Evolutionary conservation across 2,329 filamentous ascomycete species (phyloP).

Genomic region (Pseudogymnoascus destructans): DNA sequence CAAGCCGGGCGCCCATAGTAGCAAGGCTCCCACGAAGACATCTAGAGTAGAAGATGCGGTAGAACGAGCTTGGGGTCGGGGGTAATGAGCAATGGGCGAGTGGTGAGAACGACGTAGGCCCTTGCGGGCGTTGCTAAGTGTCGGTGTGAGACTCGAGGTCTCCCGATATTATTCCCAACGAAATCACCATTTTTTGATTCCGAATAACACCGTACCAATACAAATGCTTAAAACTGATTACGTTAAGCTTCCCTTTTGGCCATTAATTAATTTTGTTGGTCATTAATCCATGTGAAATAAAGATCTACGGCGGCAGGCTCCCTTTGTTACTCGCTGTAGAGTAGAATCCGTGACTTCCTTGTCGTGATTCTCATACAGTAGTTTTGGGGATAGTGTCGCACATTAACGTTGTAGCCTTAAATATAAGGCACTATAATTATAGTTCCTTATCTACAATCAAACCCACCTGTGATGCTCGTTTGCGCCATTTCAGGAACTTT

Average conservation of each 20-base stretch:
- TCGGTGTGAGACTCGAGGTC: conserved; percentile 5
- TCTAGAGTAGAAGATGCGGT: not conserved
- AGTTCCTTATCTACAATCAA: not conserved
- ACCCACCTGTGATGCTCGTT: not conserved
- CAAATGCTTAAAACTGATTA: not conserved
- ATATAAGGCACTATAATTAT: not conserved
- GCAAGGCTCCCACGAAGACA: conserved; percentile 2
- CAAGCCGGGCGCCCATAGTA: conserved; percentile 8
- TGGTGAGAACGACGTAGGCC: not conserved
- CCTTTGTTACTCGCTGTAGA: not conserved
- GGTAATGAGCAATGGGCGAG: not conserved
- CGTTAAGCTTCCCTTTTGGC: no score
- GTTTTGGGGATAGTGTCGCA: not conserved
- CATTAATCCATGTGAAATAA: no score
- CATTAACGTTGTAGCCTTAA: not conserved
- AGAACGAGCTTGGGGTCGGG: not conserved
- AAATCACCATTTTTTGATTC: conserved; percentile 6
- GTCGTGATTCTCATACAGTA: conserved; percentile 1
- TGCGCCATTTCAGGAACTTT: not conserved
- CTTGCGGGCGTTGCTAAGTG: not conserved
- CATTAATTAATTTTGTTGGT: no score
- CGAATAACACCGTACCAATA: not conserved
- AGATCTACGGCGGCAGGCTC: no score
- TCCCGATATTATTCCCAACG: conserved; percentile 2
- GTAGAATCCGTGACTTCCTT: not conserved